These are phyloP conservation scores for Narthecium ossifragum DNA, from an alignment of 106 monocot species.

Conservation along the genomic window DNA sequence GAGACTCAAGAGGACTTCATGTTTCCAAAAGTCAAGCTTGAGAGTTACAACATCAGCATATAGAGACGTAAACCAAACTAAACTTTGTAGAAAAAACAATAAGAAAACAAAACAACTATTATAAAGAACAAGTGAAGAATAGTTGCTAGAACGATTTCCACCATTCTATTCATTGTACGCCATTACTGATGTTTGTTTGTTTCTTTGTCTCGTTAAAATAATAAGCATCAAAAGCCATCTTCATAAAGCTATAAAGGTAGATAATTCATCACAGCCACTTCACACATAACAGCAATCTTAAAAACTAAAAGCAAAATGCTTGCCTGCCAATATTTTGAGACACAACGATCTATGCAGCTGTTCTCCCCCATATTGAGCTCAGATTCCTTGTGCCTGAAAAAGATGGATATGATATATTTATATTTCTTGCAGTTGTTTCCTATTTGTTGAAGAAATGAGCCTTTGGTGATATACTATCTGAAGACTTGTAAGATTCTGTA, in stretches of 20 bases:
- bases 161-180: not conserved
- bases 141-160: not conserved
- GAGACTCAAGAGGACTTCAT: no score
- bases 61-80: no score
- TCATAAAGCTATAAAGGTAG: not conserved
- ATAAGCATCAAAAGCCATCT: not conserved
- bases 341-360: conserved; percentile 96
- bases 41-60: no score
- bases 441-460: not conserved
- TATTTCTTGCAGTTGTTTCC: not conserved
- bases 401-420: not conserved
- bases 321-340: conserved; percentile 99
- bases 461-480: not conserved
- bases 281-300: not conserved
- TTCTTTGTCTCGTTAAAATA: not conserved
- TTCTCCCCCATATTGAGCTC: conserved; percentile 99
- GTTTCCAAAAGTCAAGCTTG: no score
- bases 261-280: not conserved
- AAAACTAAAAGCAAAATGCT: conserved; percentile 1
- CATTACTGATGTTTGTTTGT: not conserved
- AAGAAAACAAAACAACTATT: no score
- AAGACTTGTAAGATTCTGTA: not conserved
- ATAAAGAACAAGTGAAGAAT: no score
- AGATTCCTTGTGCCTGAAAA: conserved; percentile 77
- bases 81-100: no score